These are phyloP conservation scores for Phytopythium aichiense DNA, from an alignment of 352 stramenopile species.

Conservation along the genomic window DNA sequence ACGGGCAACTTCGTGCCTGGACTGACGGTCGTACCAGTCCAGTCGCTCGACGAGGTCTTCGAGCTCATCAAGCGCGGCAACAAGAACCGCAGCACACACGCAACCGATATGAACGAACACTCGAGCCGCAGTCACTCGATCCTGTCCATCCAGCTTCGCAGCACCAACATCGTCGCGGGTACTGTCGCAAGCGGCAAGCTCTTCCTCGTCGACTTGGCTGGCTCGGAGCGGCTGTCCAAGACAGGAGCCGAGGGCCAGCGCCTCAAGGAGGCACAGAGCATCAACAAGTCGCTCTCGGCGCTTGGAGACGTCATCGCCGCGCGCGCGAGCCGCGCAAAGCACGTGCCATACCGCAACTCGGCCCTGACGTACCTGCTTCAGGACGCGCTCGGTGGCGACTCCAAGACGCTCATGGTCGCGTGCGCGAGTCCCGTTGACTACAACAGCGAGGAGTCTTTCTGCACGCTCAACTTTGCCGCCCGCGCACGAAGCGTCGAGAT, in stretches of 20 bases:
- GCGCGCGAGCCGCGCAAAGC: constrained; percentile 81
- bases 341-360: constrained; percentile 94
- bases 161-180: constrained; percentile 75
- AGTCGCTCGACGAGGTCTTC: constrained; percentile 79
- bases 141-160: constrained; percentile 83
- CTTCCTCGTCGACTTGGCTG: constrained; percentile 89
- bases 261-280: constrained; percentile 91
- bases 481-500: constrained; percentile 86
- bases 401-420: constrained; percentile 93
- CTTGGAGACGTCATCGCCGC: constrained; percentile 96
- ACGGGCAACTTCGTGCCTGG: constrained; percentile 85
- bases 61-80: constrained; percentile 83
- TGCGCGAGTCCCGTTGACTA: constrained; percentile 88
- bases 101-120: constrained; percentile 89
- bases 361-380: constrained; percentile 93
- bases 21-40: constrained; percentile 68
- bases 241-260: constrained; percentile 81
- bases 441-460: constrained; percentile 91
- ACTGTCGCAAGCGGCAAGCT: constrained; percentile 70
- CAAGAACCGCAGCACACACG: constrained; percentile 83
- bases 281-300: constrained; percentile 94
- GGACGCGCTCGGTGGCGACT: constrained; percentile 89
- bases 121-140: constrained; percentile 88
- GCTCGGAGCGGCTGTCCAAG: constrained; percentile 88
- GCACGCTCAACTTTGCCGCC: constrained; percentile 91